A percentile compares a stretch with the other conserved stretches of the same genome.
Evolutionary conservation across 176 grass and related monocot species (phyloP).

Genomic region (Carex parvula): DNA sequence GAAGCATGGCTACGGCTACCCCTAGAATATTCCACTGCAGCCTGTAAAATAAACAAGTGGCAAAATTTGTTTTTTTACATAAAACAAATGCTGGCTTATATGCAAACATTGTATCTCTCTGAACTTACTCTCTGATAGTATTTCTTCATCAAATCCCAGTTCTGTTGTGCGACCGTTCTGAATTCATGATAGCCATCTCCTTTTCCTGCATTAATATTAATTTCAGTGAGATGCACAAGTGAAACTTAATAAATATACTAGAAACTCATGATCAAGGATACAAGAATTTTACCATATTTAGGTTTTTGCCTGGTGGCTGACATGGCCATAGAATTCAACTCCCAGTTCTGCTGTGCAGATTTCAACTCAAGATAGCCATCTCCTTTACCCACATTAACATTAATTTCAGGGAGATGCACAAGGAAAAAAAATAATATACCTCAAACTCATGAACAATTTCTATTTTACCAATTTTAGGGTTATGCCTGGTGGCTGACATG

Average conservation of each 20-base stretch:
- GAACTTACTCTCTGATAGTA: conserved; percentile 71
- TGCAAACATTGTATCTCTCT: conserved; percentile 9
- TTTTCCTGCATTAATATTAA: conserved; percentile 38
- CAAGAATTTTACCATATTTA: conserved; percentile 32
- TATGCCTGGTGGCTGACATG: conserved; percentile 35
- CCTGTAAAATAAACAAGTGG: conserved; percentile 49
- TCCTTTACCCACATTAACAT: too few relatives aligned
- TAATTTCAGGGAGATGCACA: neutral
- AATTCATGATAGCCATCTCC: conserved; percentile 60
- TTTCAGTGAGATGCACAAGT: conserved; percentile 26
- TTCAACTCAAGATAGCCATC: neutral
- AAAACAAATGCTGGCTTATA: neutral
- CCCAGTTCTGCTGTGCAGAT: conserved; percentile 36
- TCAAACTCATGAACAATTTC: neutral
- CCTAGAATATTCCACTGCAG: conserved; percentile 69
- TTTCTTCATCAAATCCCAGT: conserved; percentile 70
- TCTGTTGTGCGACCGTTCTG: conserved; percentile 40
- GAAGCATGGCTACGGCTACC: conserved; percentile 75
- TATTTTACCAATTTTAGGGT: conserved; percentile 32
- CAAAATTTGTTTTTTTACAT: conserved; percentile 30
- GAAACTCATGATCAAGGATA: neutral
- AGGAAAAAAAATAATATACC: neutral
- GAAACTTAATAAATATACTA: neutral
- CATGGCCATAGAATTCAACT: conserved; percentile 34
- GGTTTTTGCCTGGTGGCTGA: conserved; percentile 34